phyloP scores from a whole-genome alignment of 2,329 filamentous ascomycete species.

The Phaeosphaeria sp. region DNA sequence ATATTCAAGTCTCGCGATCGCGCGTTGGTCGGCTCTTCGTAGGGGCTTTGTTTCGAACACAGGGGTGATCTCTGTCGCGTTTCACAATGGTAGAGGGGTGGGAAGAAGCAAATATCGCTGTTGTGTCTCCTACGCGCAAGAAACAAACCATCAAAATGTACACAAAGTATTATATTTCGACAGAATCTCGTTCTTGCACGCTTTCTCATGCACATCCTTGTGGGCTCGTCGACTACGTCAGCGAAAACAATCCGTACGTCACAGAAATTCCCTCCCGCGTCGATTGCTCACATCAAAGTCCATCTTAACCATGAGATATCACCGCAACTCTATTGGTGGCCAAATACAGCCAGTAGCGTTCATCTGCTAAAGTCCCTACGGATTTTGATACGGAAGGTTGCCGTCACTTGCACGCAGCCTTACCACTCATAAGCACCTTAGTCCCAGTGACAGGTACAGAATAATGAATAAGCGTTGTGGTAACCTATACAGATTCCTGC shows the following conservation, averaged over 20 bases:
- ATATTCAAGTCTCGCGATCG: neutral
- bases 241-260: no score
- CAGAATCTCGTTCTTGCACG: no score
- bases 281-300: neutral
- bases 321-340: neutral
- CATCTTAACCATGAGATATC: neutral
- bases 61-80: neutral
- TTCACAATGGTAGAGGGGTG: neutral
- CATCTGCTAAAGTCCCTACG: neutral
- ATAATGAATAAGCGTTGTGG: conserved; percentile 1
- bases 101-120: neutral
- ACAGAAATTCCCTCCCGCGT: no score
- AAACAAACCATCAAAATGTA: neutral
- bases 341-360: neutral
- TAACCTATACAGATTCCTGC: neutral
- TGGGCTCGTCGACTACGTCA: no score
- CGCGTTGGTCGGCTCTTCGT: neutral
- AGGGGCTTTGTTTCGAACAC: neutral
- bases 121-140: neutral
- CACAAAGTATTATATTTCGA: neutral
- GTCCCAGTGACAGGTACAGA: neutral
- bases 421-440: neutral
- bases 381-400: neutral
- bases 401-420: neutral
- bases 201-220: no score